Evolutionary conservation across 306 rosid genomes (phyloP).

Genomic region (Betula pendula): DNA sequence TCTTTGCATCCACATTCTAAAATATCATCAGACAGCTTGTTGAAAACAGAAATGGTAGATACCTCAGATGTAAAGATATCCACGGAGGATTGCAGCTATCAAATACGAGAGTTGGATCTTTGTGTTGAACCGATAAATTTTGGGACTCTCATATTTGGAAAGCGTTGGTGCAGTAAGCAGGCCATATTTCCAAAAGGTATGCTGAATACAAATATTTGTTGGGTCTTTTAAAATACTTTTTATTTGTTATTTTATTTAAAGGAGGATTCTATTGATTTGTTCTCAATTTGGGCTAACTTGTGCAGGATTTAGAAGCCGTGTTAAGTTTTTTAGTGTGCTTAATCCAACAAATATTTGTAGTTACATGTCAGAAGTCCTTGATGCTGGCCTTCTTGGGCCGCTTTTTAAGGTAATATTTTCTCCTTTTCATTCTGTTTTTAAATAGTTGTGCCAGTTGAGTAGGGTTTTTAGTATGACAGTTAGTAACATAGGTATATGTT

Average conservation of each 20-base stretch:
- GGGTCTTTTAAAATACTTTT: background rate
- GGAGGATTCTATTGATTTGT: constrained; percentile 15
- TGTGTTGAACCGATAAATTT: constrained; percentile 51
- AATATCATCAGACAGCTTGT: constrained; percentile 24
- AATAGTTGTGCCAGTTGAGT: background rate
- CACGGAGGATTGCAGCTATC: constrained; percentile 21
- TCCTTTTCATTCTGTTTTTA: constrained; percentile 10
- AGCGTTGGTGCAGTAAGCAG: constrained; percentile 68
- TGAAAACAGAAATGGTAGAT: constrained; percentile 23
- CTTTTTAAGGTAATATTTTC: constrained; percentile 68
- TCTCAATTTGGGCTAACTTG: constrained; percentile 21
- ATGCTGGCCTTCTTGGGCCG: constrained; percentile 89
- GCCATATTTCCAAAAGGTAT: constrained; percentile 89
- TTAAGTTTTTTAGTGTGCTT: constrained; percentile 54
- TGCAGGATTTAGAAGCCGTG: constrained; percentile 85
- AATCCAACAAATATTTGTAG: constrained; percentile 61
- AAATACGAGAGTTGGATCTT: constrained; percentile 33
- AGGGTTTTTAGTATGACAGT: background rate
- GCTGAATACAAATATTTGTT: constrained; percentile 9
- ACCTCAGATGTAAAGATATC: constrained; percentile 18
- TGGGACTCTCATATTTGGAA: constrained; percentile 69
- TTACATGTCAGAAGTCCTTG: constrained; percentile 80
- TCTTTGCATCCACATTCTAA: constrained; percentile 31
- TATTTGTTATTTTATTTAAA: background rate
- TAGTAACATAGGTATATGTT: background rate